phyloP scores from a whole-genome alignment of 2,329 filamentous ascomycete genomes.

The Penicillium corylophilum region DNA sequence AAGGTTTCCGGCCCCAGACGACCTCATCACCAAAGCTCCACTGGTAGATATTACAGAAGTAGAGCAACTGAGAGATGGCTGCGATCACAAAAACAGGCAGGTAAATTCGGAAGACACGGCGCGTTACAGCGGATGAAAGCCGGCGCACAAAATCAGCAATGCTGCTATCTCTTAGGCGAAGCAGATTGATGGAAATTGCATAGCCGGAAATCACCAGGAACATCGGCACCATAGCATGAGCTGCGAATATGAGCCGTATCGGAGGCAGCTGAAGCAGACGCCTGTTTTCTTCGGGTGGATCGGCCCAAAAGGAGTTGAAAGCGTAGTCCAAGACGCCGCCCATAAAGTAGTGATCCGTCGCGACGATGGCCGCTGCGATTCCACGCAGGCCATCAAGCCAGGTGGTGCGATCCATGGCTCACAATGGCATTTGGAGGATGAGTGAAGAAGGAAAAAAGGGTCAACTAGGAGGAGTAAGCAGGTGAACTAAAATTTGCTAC shows the following conservation, averaged over 20 bases:
- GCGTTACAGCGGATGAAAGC: constrained; percentile 22
- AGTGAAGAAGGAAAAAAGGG: neutral
- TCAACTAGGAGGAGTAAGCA: neutral
- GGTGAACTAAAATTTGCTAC: neutral
- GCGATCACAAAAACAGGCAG: constrained; percentile 26
- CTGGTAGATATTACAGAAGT: constrained; percentile 19
- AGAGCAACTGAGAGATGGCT: constrained; percentile 22
- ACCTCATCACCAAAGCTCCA: constrained; percentile 7
- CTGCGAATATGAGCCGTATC: constrained; percentile 38
- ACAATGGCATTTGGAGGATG: neutral
- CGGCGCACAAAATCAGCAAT: constrained; percentile 7
- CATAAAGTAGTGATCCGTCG: constrained; percentile 25
- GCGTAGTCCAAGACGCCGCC: constrained; percentile 23
- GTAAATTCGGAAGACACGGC: constrained; percentile 34
- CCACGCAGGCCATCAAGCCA: constrained; percentile 34
- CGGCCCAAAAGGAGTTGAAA: constrained; percentile 24
- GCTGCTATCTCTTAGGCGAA: constrained; percentile 36
- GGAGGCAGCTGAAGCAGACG: constrained; percentile 36
- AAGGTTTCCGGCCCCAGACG: constrained; percentile 8
- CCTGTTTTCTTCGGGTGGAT: constrained; percentile 21
- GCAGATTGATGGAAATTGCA: constrained; percentile 53
- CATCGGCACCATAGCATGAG: constrained; percentile 47
- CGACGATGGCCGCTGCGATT: constrained; percentile 27
- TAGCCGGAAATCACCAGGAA: constrained; percentile 62
- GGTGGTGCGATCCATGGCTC: constrained; percentile 8